Conservation (phyloP, 2,329 filamentous ascomycete genomes). For the Zymoseptoria passerinii region DNA sequence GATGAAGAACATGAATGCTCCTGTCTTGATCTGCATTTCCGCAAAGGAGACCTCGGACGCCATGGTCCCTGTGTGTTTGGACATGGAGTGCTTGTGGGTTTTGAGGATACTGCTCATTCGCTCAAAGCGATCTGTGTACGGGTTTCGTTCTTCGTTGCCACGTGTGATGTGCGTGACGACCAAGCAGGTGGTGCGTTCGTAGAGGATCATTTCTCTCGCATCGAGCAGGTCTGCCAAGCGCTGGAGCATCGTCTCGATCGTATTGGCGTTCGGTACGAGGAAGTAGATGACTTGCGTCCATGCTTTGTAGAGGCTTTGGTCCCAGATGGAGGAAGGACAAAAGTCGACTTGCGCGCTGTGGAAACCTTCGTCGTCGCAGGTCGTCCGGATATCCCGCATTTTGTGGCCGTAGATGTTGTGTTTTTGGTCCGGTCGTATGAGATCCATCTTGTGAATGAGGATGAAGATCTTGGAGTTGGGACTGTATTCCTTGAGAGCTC, state of each 20-base stretch:
- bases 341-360: slow-evolving; percentile 57
- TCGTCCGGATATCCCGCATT: slow-evolving; percentile 65
- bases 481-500: slow-evolving; percentile 79
- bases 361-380: slow-evolving; percentile 55
- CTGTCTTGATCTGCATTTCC: slow-evolving; percentile 71
- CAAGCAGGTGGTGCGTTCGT: slow-evolving; percentile 91
- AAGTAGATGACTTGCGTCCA: slow-evolving; percentile 98
- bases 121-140: slow-evolving; percentile 87
- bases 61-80: slow-evolving; percentile 69
- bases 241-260: slow-evolving; percentile 78
- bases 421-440: slow-evolving; percentile 72
- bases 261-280: slow-evolving; percentile 83
- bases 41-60: slow-evolving; percentile 74
- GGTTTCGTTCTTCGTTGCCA: slow-evolving; percentile 63
- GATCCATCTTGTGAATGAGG: slow-evolving; percentile 97
- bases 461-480: slow-evolving; percentile 78
- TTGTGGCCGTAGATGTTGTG: slow-evolving; percentile 79
- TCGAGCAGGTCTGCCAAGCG: slow-evolving; percentile 78
- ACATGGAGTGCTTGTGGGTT: slow-evolving; percentile 81
- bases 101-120: slow-evolving; percentile 96
- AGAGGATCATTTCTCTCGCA: slow-evolving; percentile 87
- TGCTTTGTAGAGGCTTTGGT: slow-evolving; percentile 94
- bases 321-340: slow-evolving; percentile 96
- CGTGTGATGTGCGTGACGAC: slow-evolving; percentile 90
- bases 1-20: slow-evolving; percentile 85